Evolutionary conservation across 768 basidiomycete species (phyloP), one percentile per base, ranked within the genome.

Genomic region (Trametes cinnabarina): DNA sequence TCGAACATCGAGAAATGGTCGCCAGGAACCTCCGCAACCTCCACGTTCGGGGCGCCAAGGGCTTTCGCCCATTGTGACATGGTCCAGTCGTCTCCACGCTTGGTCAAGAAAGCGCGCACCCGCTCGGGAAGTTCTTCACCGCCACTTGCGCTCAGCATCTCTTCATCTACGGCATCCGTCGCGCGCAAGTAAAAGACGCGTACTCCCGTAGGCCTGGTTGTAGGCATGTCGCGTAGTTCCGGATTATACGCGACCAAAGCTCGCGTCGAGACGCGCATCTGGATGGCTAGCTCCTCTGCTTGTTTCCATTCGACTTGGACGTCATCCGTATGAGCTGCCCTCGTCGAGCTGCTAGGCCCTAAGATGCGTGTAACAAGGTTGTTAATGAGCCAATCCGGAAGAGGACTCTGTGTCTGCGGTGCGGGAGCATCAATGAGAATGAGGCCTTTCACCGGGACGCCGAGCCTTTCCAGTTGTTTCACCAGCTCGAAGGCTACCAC

Each of bases 401-500:
- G 75, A 7, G 82, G 76, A 2, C 77, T 74, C 6, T 79, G 77
- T n/a, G 76, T 71, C 9, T 75, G 66, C 0, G 89, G 88, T 55
- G 76, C 73, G 0, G 89, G 87, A 0, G 86, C 77, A 66, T 90
- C 89, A 62, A 91, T 84, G 58, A 89, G 73, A 9, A 89, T 61
- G 42, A 90, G 72, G 0, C 87, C 89, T 49, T 73, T 72, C 20
- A 87, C 82, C 1, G 61, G 48, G 9, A 79, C 62, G 3, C 79
- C 82, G 4, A 65, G 72, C 19, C 62, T 69, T n/a, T 73, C 58
- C 17, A 90, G 77, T 25, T 80, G 79, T 0, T 76, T 77, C 17
- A 84, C 81, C 2, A 82, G 71, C 64, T 89, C 88, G 63, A 82
- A 89, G 0, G 88, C 86, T 0, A 82, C 81, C 4, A 88, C 82